Base-by-base conservation (phyloP, 176 grass and related monocot species). In the Ampelocalamus luodianensis region DNA sequence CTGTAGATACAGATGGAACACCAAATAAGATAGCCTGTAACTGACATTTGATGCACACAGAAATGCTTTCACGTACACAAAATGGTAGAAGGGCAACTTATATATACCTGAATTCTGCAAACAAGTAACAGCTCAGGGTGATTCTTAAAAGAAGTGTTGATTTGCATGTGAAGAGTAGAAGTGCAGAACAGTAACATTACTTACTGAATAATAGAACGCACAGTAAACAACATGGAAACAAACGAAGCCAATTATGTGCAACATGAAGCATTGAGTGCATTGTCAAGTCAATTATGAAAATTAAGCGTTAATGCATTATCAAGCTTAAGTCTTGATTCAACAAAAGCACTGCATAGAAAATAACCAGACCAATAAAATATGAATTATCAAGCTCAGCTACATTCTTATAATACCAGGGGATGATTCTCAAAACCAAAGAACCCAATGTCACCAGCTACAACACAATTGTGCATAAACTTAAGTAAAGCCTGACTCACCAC, bases 401-500 rank as follows among this genome's bases (percentile, higher is more conserved):
- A 74, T 29, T 26, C 23, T 65, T 16, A 72, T 8, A 22, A 24
- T 64, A 10, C 10, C 42, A 53, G 20, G 16, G 44, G 20, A 4
- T 80, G 32, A 6, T 39, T 54, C 46, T 69, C 13, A 81, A 75
- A 75, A 81, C 65, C 63, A 68, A 24, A 23, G 1, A 68, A 68
- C 24, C 78, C 20, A 79, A 81, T 26, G 40, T 54, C 4, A 55
- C 4, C 48, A 40, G 18, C 20, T 39, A 63, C 18, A 73, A 23
- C 32, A 16, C 22, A 76, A 18, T 45, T 23, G 56, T 11, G 9
- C n/a, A 60, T 60, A 60, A 60, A 60, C 29, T 36, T 65, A 3
- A 46, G 14, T 65, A 72, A 48, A 69, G 4, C 23, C 53, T 46
- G 74, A 61, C 6, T 36, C 10, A 32, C 38, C 48, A 43, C 0